Evolutionary conservation across 1,284 basidiomycete species (phyloP).

Genomic region (Leucoagaricus sp.): DNA sequence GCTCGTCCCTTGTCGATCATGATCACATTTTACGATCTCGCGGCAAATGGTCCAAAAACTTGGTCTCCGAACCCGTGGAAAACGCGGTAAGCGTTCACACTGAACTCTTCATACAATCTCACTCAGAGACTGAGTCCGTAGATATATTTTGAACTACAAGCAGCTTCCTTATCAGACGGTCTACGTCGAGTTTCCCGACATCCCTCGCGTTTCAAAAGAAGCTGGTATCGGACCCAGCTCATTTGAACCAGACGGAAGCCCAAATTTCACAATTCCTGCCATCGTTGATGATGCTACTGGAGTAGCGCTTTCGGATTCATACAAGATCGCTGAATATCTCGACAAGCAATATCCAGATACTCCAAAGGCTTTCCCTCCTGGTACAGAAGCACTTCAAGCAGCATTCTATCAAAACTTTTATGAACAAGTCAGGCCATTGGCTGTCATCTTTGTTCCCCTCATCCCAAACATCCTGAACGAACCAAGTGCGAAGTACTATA

Average conservation of each 20-base stretch:
- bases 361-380: conserved; percentile 36
- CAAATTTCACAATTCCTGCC: conserved; percentile 38
- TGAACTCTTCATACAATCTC: not conserved
- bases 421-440: conserved; percentile 12
- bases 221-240: conserved; percentile 31
- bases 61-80: conserved; percentile 18
- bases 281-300: conserved; percentile 36
- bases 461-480: conserved; percentile 30
- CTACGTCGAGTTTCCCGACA: conserved; percentile 44
- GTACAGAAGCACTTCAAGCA: conserved; percentile 31
- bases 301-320: conserved; percentile 37
- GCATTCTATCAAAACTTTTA: conserved; percentile 28
- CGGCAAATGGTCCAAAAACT: conserved; percentile 3
- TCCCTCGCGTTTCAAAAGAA: conserved; percentile 32
- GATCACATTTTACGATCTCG: conserved; percentile 17
- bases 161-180: conserved; percentile 39
- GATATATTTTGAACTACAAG: conserved; percentile 42
- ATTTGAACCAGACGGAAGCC: conserved; percentile 28
- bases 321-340: conserved; percentile 37
- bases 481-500: conserved; percentile 37
- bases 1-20: not conserved
- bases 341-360: conserved; percentile 44
- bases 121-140: conserved; percentile 11
- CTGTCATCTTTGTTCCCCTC: conserved; percentile 18
- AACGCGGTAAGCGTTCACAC: conserved; percentile 16